Percentiles rank a stretch among this genome's conserved stretches.
phyloP scores from a whole-genome alignment of 768 basidiomycete genomes.

The Suillus bovinus region DNA sequence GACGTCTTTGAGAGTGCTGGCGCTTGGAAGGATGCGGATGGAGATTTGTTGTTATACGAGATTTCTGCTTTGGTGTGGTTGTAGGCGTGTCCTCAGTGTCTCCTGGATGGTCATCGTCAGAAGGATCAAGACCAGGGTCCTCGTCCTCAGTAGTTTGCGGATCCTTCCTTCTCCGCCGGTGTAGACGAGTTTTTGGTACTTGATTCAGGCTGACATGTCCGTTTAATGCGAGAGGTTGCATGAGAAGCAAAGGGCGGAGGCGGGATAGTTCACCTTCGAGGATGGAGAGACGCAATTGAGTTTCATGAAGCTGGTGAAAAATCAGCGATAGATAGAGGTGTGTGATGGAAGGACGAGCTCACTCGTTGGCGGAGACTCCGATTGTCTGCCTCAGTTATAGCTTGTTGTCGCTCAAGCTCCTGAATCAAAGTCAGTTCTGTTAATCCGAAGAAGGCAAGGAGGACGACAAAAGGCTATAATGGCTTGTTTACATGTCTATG shows the following conservation, averaged over 20 bases:
- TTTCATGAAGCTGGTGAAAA: slow-evolving; percentile 53
- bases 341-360: slow-evolving; percentile 13
- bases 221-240: slow-evolving; percentile 50
- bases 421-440: slow-evolving; percentile 30
- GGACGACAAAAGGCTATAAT: background rate
- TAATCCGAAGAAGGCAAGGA: background rate
- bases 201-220: slow-evolving; percentile 10
- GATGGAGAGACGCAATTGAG: slow-evolving; percentile 49
- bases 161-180: slow-evolving; percentile 31
- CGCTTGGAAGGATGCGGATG: slow-evolving; percentile 23
- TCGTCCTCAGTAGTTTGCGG: slow-evolving; percentile 26
- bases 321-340: slow-evolving; percentile 8
- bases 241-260: slow-evolving; percentile 67
- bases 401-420: slow-evolving; percentile 57
- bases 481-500: background rate
- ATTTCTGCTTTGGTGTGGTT: slow-evolving; percentile 24
- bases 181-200: slow-evolving; percentile 26
- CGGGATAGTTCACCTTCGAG: slow-evolving; percentile 67
- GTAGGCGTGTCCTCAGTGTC: slow-evolving; percentile 24
- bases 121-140: slow-evolving; percentile 20
- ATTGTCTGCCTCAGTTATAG: slow-evolving; percentile 60
- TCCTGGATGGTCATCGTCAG: slow-evolving; percentile 27
- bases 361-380: slow-evolving; percentile 62
- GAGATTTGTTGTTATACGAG: slow-evolving; percentile 18
- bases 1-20: slow-evolving; percentile 27